Evolutionary conservation across 169 alveolate species (phyloP), one percentile per base, ranked within the genome.

Genomic region (Miamiensis avidus): DNA sequence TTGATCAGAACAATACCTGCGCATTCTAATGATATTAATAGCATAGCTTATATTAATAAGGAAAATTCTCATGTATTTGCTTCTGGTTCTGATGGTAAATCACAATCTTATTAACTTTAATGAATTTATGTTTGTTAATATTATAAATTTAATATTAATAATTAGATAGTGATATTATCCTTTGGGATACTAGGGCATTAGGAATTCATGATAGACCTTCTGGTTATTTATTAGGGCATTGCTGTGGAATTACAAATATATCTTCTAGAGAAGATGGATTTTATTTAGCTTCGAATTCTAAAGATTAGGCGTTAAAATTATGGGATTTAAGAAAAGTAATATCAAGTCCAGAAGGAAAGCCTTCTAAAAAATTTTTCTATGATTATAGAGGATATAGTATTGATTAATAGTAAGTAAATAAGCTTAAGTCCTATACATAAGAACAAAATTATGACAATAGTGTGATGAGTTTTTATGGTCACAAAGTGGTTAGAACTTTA

Each of bases 211-310:
- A 82, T 27, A 73, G 82, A n/a, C 49, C 33, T 4, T 87, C 78
- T 16, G 94, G 94, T 1, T 75, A 76, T 64, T 87, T 90, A 31
- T 16, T 90, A 0, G 94, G 94, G 0, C 94, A 90, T 81, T 65
- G 64, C 1, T 69, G 82, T 27, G 94, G 94, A 6, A 78, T 90
- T n/a, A 90, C 94, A 73, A 65, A 84, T 28, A 85, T 90, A 1
- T 82, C 85, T 25, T 76, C 85, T 20, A 86, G 87, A 75, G 78
- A 83, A 32, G 91, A 90, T 77, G 84, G 91, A 25, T 65, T 29
- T 29, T 90, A 90, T 84, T 31, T 90, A 29, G 94, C 94, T 20
- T 83, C 92, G 15, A 90, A 90, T 84, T 83, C 78, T 4, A 90
- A 90, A 84, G 94, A 90, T 76, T 82, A 86, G 31, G 34, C 81